A percentile compares a stretch with the other conserved stretches of the same genome.
These are phyloP conservation scores for Linum usitatissimum DNA, from an alignment of 345 rosid genomes.

Conservation along the genomic window DNA sequence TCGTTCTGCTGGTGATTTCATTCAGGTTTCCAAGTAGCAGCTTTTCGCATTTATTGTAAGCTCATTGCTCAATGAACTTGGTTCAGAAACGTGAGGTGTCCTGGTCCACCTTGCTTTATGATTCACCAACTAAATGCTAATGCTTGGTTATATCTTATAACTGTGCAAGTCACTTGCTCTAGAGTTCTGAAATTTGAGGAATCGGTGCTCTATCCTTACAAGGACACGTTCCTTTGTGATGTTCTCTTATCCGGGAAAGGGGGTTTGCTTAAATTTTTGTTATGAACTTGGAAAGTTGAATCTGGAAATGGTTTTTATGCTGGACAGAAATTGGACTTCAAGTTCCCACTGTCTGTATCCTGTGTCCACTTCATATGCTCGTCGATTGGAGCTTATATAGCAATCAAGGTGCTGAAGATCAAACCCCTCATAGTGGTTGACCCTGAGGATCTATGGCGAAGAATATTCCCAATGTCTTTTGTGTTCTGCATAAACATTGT, in stretches of 20 bases:
- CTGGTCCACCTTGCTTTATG: background rate
- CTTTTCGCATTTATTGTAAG: background rate
- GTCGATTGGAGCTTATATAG: slow-evolving; percentile 83
- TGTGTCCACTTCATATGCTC: slow-evolving; percentile 96
- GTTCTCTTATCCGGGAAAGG: background rate
- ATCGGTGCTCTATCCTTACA: background rate
- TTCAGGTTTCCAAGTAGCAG: background rate
- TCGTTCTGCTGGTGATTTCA: background rate
- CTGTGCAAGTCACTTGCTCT: background rate
- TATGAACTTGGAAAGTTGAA: background rate
- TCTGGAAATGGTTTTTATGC: slow-evolving; percentile 4
- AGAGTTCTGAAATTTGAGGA: background rate
- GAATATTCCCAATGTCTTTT: slow-evolving; percentile 97
- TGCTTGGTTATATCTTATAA: background rate
- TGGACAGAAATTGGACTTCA: slow-evolving; percentile 86
- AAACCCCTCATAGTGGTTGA: slow-evolving; percentile 82
- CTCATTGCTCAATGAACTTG: background rate
- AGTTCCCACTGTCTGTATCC: slow-evolving; percentile 88
- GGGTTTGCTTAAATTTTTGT: background rate
- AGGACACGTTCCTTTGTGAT: background rate
- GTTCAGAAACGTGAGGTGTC: background rate
- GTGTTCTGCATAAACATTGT: slow-evolving; percentile 96
- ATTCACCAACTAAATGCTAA: background rate
- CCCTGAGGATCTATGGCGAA: slow-evolving; percentile 89
- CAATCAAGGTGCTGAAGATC: slow-evolving; percentile 77